Base-by-base conservation (phyloP, 192 early-diverging fungal species). In the Coemansia sp. region DNA sequence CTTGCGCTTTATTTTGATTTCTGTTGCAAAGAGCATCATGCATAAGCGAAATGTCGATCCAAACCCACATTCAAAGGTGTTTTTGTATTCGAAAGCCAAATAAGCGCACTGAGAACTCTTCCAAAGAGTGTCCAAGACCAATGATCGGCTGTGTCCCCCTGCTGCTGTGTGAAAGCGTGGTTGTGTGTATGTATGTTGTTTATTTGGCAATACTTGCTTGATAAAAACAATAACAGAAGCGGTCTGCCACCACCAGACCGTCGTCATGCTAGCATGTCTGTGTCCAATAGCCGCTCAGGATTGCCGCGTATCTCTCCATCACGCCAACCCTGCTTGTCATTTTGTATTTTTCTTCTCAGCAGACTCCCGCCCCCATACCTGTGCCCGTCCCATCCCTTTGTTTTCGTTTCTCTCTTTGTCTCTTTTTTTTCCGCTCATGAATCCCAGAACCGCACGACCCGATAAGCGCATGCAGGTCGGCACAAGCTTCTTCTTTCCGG, bases 361-460 rank as follows among this genome's bases (percentile, higher is more conserved):
- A 42, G 39, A 42, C 39, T 32, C 39, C 8, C 39, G 8, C 13
- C 39, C 3, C 11, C 9, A 4, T 9, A 34, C 32, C 32, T 34
- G 5, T 34, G 32, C 32, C 32, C 32, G 9, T n/a, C n/a, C n/a
- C n/a, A n/a, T 32, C 8, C 39, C 2, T 42, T 42, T 42, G 39
- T 27, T 39, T 53, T 35, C 18, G 24, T 50, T 50, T 32, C 35
- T 39, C 32, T 54, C n/a, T n/a, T n/a, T n/a, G n/a, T n/a, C n/a
- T 48, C 28, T 58, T 29, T 65, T 58, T 35, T 46, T 36, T 60
- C 36, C 25, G 27, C 32, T 55, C 47, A 47, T 10, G 11, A 42
- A 42, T 42, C 39, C 39, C 13, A 42, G 14, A 42, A 16, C 39
- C 39, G 39, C 39, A 16, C 39, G 14, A 42, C 39, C 39, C 39